Base-by-base conservation (phyloP, 1,284 basidiomycete genomes). In the Inonotus obliquus region DNA sequence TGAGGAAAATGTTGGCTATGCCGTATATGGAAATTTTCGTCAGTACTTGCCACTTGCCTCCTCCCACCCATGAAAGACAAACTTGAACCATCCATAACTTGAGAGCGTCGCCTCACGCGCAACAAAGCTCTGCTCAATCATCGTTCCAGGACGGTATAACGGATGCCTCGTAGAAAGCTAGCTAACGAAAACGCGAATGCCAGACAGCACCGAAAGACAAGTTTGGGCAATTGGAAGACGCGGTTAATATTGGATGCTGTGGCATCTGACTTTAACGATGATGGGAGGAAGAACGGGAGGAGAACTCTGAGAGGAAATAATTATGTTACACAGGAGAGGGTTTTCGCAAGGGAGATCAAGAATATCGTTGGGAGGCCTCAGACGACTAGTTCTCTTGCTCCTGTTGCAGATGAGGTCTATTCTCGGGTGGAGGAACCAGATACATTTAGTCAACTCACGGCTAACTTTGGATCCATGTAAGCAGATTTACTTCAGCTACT, bases 331-430 rank as follows among this genome's bases (percentile, higher is more conserved):
- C 25, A 17, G 14, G 60, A 32, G 11, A 44, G 60, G 11, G 10
- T 47, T 25, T 56, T 61, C 17, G 47, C 60, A n/a, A 44, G 54
- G 29, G 60, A 61, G 21, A 61, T 61, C 32, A 44, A 51, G 38
- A 56, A 61, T 27, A 51, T 61, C 17, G 35, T 52, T 29, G 45
- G 54, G 7, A 27, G 29, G 11, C 29, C 45, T 37, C 17, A 37
- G 21, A 10, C 11, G 27, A 38, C 0, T 54, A 27, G 25, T 23
- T 17, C 21, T 27, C 23, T 25, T 11, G 19, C 41, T 7, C 7
- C 11, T 17, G n/a, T n/a, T n/a, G n/a, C n/a, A n/a, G n/a, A n/a
- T n/a, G 23, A n/a, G 19, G 35, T 21, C 37, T 51, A 19, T 11
- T 23, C 19, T 1, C 38, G 41, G 23, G 0, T 47, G 19, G 41